A percentile compares a stretch with the other conserved stretches of the same genome.
Conservation (phyloP, 148 eudicot genomes). For the Vaccinium vitisidaea region DNA sequence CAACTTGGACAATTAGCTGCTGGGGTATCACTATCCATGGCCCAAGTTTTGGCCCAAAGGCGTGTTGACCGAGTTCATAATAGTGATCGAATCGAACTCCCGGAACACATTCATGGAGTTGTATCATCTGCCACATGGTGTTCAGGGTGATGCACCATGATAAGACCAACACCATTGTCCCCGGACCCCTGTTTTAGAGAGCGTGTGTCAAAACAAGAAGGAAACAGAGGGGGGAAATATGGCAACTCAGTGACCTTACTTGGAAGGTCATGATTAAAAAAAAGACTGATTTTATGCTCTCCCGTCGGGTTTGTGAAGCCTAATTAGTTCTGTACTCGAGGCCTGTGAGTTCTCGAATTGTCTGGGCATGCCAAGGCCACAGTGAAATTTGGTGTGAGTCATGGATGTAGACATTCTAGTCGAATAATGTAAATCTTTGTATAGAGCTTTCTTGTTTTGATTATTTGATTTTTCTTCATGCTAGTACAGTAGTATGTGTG, state of each 20-base stretch:
- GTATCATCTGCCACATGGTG: conserved; percentile 90
- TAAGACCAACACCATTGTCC: conserved; percentile 60
- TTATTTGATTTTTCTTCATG: not conserved
- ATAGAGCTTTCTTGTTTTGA: not conserved
- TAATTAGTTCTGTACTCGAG: too few relatives aligned
- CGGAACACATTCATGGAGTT: conserved; percentile 86
- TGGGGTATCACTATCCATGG: conserved; percentile 92
- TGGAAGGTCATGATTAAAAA: too few relatives aligned
- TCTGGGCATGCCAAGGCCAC: too few relatives aligned
- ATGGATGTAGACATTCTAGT: too few relatives aligned
- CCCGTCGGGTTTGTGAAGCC: too few relatives aligned
- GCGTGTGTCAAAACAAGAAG: not conserved
- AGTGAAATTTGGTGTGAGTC: too few relatives aligned
- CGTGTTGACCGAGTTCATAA: conserved; percentile 60
- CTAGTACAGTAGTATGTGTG: not conserved
- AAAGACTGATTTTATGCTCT: too few relatives aligned
- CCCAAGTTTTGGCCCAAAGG: conserved; percentile 83
- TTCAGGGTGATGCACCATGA: conserved; percentile 83
- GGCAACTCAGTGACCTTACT: not conserved
- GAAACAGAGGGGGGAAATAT: not conserved
- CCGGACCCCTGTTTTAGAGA: conserved; percentile 66
- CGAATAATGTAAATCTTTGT: not conserved
- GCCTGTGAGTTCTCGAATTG: too few relatives aligned
- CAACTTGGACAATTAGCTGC: conserved; percentile 90
- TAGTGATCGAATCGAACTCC: conserved; percentile 81